Evolutionary conservation across 352 stramenopile species (phyloP).

Genomic region (Pythium utonaiense): DNA sequence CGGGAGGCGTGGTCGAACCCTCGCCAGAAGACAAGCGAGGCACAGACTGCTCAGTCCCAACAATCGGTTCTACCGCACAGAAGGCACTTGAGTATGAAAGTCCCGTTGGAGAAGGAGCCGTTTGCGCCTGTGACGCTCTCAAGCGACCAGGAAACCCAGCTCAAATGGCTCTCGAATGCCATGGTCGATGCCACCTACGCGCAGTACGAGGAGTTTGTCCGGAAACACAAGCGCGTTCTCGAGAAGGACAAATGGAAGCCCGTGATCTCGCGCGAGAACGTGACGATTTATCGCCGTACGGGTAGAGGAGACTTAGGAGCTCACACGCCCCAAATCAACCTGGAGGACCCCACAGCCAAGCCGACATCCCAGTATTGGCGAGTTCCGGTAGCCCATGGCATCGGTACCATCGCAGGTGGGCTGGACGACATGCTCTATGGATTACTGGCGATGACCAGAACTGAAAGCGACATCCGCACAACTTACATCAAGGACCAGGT

Average conservation of each 20-base stretch:
- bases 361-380: constrained; percentile 30
- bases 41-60: no score
- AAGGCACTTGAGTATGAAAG: no score
- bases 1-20: no score
- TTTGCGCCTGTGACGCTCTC: constrained; percentile 49
- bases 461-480: constrained; percentile 4
- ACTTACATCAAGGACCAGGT: constrained; percentile 15
- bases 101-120: no score
- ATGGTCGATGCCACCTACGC: constrained; percentile 17
- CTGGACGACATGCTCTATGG: constrained; percentile 18
- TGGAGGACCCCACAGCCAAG: constrained; percentile 18
- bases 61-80: no score
- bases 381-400: constrained; percentile 8
- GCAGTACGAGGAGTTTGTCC: constrained; percentile 19
- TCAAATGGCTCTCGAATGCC: constrained; percentile 15
- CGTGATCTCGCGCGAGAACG: constrained; percentile 19
- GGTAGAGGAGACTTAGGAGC: constrained; percentile 12
- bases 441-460: constrained; percentile 1
- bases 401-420: constrained; percentile 2
- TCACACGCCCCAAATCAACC: constrained; percentile 13
- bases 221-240: constrained; percentile 12
- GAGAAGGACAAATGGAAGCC: constrained; percentile 22
- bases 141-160: constrained; percentile 2
- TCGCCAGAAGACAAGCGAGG: no score
- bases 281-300: constrained; percentile 21